Base-by-base conservation (phyloP, 495 filamentous ascomycete species). In the Talaromyces wortmannii region DNA sequence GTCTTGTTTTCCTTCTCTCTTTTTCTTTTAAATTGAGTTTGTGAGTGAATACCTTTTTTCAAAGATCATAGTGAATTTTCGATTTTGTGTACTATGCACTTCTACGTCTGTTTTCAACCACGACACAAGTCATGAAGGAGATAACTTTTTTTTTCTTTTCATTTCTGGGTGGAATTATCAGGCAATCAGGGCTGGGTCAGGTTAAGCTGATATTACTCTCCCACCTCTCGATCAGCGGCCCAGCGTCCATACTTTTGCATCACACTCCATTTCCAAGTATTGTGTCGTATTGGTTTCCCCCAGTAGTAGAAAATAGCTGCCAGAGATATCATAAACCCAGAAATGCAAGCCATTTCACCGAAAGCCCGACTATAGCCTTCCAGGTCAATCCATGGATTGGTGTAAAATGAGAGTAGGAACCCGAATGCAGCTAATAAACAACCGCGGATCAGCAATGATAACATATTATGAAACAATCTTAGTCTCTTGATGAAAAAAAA, bases 381-480 rank as follows among this genome's bases (percentile, higher is more conserved):
- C 53, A 70, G 51, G n/a, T 67, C 64, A n/a, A 79, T 73, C 80
- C 79, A 82, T 0, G 75, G 77, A 52, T 82, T 83, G 10, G 78
- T 82, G 62, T 82, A 83, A 50, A 83, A 83, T 2, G 78, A 79
- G 23, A 83, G 67, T 8, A 82, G 68, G 59, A 83, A 83, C n/a
- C 78, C 79, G 59, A 82, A 82, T 10, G 76, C 63, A 23, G 73
- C 72, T 74, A 47, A 17, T 4, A 23, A 2, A 40, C 36, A 13
- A 10, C 36, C 36, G 5, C 13, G 8, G 36, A 13, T 40, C 5
- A 40, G 36, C 5, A 40, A 13, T 13, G 36, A 5, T 23, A 23
- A 23, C 1, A 23, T 2, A 13, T 40, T 2, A 40, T 40, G 2
- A 40, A 40, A 40, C n/a, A 40, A 8, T 40, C 36, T 40, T 23